Conservation (phyloP, 495 filamentous ascomycete species). For the Penicillium egyptiacum region DNA sequence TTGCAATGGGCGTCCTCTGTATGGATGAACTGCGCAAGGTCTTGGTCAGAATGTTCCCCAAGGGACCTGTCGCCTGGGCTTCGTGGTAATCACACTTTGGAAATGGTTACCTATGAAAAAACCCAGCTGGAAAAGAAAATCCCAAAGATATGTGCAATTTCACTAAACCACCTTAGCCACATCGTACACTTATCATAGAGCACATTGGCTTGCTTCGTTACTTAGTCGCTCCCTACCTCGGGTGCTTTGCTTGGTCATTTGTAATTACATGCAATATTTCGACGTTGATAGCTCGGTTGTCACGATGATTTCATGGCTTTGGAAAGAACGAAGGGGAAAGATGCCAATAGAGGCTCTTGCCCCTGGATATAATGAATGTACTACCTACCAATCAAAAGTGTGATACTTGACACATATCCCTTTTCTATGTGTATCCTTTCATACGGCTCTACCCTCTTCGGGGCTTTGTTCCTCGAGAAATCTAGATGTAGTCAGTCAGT, state of each 20-base stretch:
- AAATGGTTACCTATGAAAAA: background rate
- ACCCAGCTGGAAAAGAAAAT: background rate
- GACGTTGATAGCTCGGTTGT: background rate
- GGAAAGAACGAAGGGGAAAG: no score
- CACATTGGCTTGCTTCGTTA: background rate
- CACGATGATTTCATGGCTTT: background rate
- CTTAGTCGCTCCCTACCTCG: no score
- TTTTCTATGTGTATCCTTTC: background rate
- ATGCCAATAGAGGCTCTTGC: no score
- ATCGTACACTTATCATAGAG: no score
- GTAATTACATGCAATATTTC: background rate
- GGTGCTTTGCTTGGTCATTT: background rate
- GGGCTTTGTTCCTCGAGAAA: background rate
- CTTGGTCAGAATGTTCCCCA: constrained; percentile 45
- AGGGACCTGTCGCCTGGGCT: constrained; percentile 40
- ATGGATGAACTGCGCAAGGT: constrained; percentile 53
- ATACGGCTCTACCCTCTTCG: background rate
- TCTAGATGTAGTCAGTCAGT: background rate
- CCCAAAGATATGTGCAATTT: background rate
- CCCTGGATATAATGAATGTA: background rate
- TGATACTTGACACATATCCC: background rate
- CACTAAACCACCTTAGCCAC: no score
- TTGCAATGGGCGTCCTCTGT: constrained; percentile 49
- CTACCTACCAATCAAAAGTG: background rate
- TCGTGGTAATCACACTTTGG: constrained; percentile 39